A percentile compares a stretch with the other conserved stretches of the same genome.
These are phyloP conservation scores for Dothideomycetes sp. DNA, from an alignment of 2,329 filamentous ascomycete genomes.

Conservation along the genomic window DNA sequence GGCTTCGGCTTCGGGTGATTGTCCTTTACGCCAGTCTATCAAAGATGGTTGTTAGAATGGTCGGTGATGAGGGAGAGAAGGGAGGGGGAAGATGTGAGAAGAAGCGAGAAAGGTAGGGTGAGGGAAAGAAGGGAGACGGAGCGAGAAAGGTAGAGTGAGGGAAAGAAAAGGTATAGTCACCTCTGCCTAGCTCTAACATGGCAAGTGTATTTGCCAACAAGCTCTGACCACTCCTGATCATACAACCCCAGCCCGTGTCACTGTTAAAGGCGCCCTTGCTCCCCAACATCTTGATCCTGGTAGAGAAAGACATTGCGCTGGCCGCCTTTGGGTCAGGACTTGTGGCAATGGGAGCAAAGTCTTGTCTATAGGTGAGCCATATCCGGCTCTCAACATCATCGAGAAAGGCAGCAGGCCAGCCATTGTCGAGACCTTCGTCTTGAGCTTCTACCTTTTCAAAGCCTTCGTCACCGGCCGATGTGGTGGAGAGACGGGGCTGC, in stretches of 20 bases:
- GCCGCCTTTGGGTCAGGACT: conserved; percentile 62
- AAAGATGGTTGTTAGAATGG: not conserved
- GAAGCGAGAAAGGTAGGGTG: too few relatives aligned
- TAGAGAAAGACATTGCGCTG: conserved; percentile 66
- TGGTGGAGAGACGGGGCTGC: conserved; percentile 4
- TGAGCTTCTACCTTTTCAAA: conserved; percentile 11
- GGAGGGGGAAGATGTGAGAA: conserved; percentile 13
- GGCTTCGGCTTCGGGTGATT: conserved; percentile 45
- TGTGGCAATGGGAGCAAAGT: conserved; percentile 72
- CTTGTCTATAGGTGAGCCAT: conserved; percentile 93
- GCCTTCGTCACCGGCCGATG: conserved; percentile 7
- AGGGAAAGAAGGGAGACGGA: not conserved
- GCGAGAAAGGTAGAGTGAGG: conserved; percentile 17
- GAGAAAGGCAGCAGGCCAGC: conserved; percentile 78
- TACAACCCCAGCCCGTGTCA: conserved; percentile 95
- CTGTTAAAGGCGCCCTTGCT: conserved; percentile 78
- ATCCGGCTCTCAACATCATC: conserved; percentile 87
- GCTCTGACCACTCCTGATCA: conserved; percentile 94
- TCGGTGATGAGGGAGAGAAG: conserved; percentile 13
- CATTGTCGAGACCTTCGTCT: conserved; percentile 32
- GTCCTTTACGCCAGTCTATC: conserved; percentile 70
- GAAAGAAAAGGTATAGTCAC: conserved; percentile 41
- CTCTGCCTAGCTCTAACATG: conserved; percentile 64
- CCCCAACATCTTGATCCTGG: conserved; percentile 69
- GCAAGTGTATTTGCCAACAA: conserved; percentile 77